Conservation (phyloP, 1,139 yeast genomes). For the Saccharomycopsis hybrid region DNA sequence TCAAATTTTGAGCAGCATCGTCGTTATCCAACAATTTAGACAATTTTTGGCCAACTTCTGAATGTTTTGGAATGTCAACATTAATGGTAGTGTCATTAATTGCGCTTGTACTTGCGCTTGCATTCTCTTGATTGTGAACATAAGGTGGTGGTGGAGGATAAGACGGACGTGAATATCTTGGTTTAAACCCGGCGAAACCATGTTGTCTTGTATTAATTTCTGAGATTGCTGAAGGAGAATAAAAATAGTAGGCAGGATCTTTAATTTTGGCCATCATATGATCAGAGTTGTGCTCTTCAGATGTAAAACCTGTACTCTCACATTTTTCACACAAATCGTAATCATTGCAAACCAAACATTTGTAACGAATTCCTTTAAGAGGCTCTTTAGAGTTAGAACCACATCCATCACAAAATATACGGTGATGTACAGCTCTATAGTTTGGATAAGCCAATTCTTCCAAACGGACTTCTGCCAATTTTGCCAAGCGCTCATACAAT, state of each 20-base stretch:
- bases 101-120: background rate
- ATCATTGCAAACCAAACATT: conserved; percentile 44
- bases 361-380: conserved; percentile 42
- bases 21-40: background rate
- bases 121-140: background rate
- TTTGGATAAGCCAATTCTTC: background rate
- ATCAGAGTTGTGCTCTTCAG: background rate
- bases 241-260: too few species aligned
- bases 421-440: too few species aligned
- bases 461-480: conserved; percentile 46
- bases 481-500: conserved; percentile 33
- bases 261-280: conserved; percentile 1
- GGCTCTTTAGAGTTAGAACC: too few species aligned
- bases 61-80: conserved; percentile 1
- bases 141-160: too few species aligned
- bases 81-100: background rate
- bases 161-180: too few species aligned
- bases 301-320: conserved; percentile 24
- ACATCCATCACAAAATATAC: too few species aligned
- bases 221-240: too few species aligned
- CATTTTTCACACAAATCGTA: conserved; percentile 48
- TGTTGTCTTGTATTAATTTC: too few species aligned
- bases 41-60: conserved; percentile 1
- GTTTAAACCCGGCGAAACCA: too few species aligned
- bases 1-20: background rate